Evolutionary conservation across 129 eudicot genomes (phyloP).

Genomic region (Escallonia rubra): DNA sequence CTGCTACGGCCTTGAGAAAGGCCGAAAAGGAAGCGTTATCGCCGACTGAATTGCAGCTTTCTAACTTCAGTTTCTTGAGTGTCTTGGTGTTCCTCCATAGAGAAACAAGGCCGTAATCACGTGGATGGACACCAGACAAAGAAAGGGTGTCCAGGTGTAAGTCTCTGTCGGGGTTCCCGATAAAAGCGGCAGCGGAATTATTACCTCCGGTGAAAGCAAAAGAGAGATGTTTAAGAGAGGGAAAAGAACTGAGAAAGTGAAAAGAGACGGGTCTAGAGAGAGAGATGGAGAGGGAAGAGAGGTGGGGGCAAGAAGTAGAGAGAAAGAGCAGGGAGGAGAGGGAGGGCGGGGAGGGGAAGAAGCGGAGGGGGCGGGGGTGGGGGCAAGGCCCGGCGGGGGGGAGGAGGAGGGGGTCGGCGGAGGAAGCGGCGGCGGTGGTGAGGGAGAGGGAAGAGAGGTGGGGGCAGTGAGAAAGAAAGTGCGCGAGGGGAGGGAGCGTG

Average conservation of each 20-base stretch:
- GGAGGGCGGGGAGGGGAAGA: conserved; percentile 44
- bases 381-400: conserved; percentile 36
- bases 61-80: conserved; percentile 35
- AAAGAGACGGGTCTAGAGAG: conserved; percentile 41
- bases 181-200: not conserved
- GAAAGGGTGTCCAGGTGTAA: conserved; percentile 34
- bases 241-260: conserved; percentile 24
- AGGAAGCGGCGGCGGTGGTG: conserved; percentile 13
- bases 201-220: conserved; percentile 13
- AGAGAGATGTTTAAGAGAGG: conserved; percentile 23
- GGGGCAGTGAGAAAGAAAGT: conserved; percentile 42
- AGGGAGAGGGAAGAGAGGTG: conserved; percentile 29
- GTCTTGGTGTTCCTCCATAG: conserved; percentile 58
- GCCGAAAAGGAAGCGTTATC: conserved; percentile 32
- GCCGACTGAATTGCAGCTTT: conserved; percentile 59
- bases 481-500: conserved; percentile 32
- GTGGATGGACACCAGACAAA: conserved; percentile 36
- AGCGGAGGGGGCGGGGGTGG: conserved; percentile 39
- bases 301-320: conserved; percentile 36
- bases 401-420: conserved; percentile 29
- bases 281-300: conserved; percentile 38
- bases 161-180: conserved; percentile 1
- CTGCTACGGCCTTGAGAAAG: conserved; percentile 15
- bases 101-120: conserved; percentile 41
- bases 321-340: conserved; percentile 27